Conservation (phyloP, 805 yeast species). For the Barnettozyma populi region DNA sequence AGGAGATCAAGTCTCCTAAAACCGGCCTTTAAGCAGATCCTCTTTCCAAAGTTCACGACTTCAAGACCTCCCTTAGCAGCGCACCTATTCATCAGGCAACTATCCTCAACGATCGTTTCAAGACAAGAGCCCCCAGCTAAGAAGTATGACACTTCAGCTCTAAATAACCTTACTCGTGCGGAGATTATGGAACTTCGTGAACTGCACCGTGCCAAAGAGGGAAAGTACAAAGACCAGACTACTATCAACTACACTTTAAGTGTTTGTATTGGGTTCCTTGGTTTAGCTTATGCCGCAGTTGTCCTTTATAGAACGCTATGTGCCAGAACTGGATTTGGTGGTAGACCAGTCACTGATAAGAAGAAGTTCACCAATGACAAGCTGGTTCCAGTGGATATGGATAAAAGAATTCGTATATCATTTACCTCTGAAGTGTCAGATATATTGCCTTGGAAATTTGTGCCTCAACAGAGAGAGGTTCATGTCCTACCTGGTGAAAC, state of each 20-base stretch:
- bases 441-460: slow-evolving; percentile 88
- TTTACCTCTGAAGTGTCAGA: slow-evolving; percentile 92
- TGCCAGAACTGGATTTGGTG: slow-evolving; percentile 94
- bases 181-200: slow-evolving; percentile 22
- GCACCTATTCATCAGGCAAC: slow-evolving; percentile 1
- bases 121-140: slow-evolving; percentile 3
- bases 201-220: slow-evolving; percentile 15
- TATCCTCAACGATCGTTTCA: slow-evolving; percentile 2
- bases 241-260: slow-evolving; percentile 63
- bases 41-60: background rate
- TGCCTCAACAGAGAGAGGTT: slow-evolving; percentile 92
- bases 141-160: slow-evolving; percentile 8
- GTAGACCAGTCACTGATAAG: slow-evolving; percentile 86
- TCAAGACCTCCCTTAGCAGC: background rate
- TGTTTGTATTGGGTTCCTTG: slow-evolving; percentile 63
- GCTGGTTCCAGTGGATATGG: slow-evolving; percentile 80
- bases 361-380: slow-evolving; percentile 80
- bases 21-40: background rate
- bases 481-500: slow-evolving; percentile 95
- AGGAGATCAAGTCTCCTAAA: background rate
- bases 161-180: slow-evolving; percentile 20
- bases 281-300: slow-evolving; percentile 84
- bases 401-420: slow-evolving; percentile 71
- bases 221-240: slow-evolving; percentile 30
- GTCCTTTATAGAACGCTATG: slow-evolving; percentile 90